Conservation (phyloP, 176 grass and related monocot species). For the Melocanna baccifera region DNA sequence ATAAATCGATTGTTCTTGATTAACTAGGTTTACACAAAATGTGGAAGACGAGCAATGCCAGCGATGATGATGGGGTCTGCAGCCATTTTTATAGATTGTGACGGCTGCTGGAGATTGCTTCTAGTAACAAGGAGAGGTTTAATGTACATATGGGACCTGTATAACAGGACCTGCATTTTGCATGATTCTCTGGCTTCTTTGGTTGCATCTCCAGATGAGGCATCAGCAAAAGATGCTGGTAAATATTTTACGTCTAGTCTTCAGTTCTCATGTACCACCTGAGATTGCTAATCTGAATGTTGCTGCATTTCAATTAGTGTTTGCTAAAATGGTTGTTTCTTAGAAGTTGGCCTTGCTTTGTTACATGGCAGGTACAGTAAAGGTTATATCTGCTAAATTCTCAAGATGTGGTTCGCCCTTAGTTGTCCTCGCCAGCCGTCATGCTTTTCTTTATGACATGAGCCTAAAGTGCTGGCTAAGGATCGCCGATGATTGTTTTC, state of each 20-base stretch:
- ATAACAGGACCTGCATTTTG: conserved; percentile 69
- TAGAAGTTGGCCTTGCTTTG: conserved; percentile 22
- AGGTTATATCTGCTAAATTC: conserved; percentile 85
- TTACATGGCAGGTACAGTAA: conserved; percentile 62
- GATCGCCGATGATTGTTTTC: conserved; percentile 85
- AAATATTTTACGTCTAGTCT: conserved; percentile 27
- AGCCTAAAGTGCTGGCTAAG: conserved; percentile 91
- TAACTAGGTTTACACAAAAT: conserved; percentile 89
- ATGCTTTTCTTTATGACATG: conserved; percentile 87
- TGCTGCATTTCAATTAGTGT: conserved; percentile 7
- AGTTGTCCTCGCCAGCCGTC: conserved; percentile 69
- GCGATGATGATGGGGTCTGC: conserved; percentile 86
- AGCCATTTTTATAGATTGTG: conserved; percentile 87
- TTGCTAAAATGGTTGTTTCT: not conserved
- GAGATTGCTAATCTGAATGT: conserved; percentile 2
- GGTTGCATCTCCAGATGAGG: conserved; percentile 53
- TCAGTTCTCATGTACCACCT: conserved; percentile 12
- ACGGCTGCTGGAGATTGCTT: conserved; percentile 77
- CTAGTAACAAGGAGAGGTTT: conserved; percentile 82
- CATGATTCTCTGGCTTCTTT: conserved; percentile 76
- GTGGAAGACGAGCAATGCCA: conserved; percentile 80
- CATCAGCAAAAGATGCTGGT: conserved; percentile 72
- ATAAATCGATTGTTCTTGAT: not conserved
- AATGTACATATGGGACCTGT: conserved; percentile 89
- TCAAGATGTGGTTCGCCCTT: conserved; percentile 90